A percentile compares a stretch with the other conserved stretches of the same genome.
phyloP scores from a whole-genome alignment of 352 stramenopile genomes.

The Globisporangium echinulatum region DNA sequence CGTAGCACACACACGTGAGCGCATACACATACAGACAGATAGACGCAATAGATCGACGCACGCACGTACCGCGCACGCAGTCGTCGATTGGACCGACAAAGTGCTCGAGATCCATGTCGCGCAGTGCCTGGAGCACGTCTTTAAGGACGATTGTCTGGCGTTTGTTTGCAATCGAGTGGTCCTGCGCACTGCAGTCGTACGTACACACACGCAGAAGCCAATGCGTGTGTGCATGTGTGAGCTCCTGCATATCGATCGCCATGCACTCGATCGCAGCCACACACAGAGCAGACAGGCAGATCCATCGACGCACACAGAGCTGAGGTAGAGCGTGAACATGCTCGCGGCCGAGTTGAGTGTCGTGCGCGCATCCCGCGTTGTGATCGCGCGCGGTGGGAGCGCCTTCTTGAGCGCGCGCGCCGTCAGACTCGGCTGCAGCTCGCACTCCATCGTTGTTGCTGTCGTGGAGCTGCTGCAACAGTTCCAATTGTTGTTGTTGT shows the following conservation, averaged over 20 bases:
- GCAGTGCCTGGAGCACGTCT: slow-evolving; percentile 63
- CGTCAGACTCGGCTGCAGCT: slow-evolving; percentile 61
- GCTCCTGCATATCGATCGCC: not conserved
- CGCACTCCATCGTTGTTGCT: slow-evolving; percentile 51
- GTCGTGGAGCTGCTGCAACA: not conserved
- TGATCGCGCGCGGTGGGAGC: slow-evolving; percentile 56
- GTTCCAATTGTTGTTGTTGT: not conserved
- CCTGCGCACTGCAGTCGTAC: slow-evolving; percentile 38
- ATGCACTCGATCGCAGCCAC: not conserved
- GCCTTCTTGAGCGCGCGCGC: slow-evolving; percentile 57
- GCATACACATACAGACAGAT: not conserved
- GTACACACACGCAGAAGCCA: not conserved
- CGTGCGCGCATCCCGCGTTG: slow-evolving; percentile 59
- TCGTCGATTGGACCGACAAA: slow-evolving; percentile 64
- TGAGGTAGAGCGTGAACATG: slow-evolving; percentile 78
- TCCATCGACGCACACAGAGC: slow-evolving; percentile 40
- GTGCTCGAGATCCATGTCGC: slow-evolving; percentile 74
- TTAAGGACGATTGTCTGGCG: slow-evolving; percentile 70
- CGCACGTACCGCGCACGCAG: slow-evolving; percentile 53
- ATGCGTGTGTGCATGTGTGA: not conserved
- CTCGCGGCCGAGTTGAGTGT: slow-evolving; percentile 67
- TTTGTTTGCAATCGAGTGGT: slow-evolving; percentile 59
- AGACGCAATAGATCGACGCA: not conserved
- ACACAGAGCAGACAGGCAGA: no score
- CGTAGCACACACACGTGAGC: no score